Evolutionary conservation across 2,329 filamentous ascomycete genomes (phyloP), one percentile per base, ranked within the genome.

Genomic region (Emergomyces africanus): DNA sequence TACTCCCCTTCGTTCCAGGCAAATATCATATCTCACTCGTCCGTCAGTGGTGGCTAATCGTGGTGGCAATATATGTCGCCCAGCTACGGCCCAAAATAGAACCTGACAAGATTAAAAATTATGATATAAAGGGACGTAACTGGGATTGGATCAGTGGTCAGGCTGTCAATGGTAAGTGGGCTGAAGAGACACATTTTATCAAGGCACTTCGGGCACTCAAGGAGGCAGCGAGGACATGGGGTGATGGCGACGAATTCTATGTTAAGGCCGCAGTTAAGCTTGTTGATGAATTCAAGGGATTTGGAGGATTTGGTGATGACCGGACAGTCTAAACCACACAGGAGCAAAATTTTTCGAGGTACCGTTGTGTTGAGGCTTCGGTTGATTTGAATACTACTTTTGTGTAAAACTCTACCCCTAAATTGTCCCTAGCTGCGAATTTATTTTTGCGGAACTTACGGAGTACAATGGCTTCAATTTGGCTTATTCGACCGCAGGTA

Each of bases 21-120:
- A 82, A 83, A 66, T 86, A 85, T 66, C 92, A 96, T 65, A 71
- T 90, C 51, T 77, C 77, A 25, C 76, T 99, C 4, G 79, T 97
- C 9, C 80, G 88, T 44, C 85, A 95, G 70, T 97, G 94, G 90
- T 96, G 90, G 88, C 75, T 99, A 5, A 81, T 96, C 48, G 83
- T 87, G 0, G 72, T 96, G 48, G 82, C 84, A 0, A 81, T 91
- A 12, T 97, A 94, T 69, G 83, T 96, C 57, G 76, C 84, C 1
- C 86, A 89, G 67, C 75, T 87, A 30, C 81, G 92, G 23, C 94
- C 91, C 0, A 75, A 79, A 60, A 83, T 96, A 59, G 81, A 87
- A 58, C 75, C 82, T n/a, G 81, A 86, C 59, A 78, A 81, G 33
- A 79, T 94, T 60, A 77, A 79, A 5, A 70, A 78, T 0, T 78